A percentile compares a stretch with the other conserved stretches of the same genome.
These are phyloP conservation scores for Choanephora cucurbitarum DNA, from an alignment of 371 early-diverging fungal genomes.

Conservation along the genomic window DNA sequence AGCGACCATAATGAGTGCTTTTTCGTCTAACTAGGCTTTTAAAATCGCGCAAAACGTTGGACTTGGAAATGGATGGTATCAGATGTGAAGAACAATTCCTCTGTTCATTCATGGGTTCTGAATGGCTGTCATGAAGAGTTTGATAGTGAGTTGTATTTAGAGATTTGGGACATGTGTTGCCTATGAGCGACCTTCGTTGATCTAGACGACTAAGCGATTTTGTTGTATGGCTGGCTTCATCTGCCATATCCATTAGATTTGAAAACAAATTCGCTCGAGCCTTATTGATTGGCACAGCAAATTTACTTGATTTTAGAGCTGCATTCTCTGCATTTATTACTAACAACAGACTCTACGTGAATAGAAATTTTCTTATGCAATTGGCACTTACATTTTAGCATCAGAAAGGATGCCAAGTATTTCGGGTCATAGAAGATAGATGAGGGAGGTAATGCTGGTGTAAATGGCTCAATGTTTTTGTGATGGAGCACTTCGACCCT, in stretches of 20 bases:
- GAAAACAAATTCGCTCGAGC: conserved; percentile 51
- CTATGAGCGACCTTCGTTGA: neutral
- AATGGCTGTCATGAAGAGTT: neutral
- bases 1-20: conserved; percentile 18
- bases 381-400: conserved; percentile 52
- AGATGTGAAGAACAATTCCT: conserved; percentile 5
- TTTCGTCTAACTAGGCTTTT: conserved; percentile 37
- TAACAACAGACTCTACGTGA: neutral
- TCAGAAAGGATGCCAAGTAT: conserved; percentile 58
- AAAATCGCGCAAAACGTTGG: conserved; percentile 38
- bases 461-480: conserved; percentile 63
- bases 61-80: conserved; percentile 38
- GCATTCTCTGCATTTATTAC: conserved; percentile 80
- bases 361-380: neutral
- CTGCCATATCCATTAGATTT: conserved; percentile 40
- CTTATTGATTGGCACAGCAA: conserved; percentile 53
- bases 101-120: conserved; percentile 11
- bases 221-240: conserved; percentile 18
- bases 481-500: conserved; percentile 55
- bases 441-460: conserved; percentile 67
- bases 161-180: conserved; percentile 19
- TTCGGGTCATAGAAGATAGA: conserved; percentile 53
- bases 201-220: conserved; percentile 11
- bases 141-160: conserved; percentile 7
- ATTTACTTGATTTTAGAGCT: conserved; percentile 68